Evolutionary conservation across 2,329 filamentous ascomycete genomes (phyloP).

Genomic region (Pseudopyricularia javanii): DNA sequence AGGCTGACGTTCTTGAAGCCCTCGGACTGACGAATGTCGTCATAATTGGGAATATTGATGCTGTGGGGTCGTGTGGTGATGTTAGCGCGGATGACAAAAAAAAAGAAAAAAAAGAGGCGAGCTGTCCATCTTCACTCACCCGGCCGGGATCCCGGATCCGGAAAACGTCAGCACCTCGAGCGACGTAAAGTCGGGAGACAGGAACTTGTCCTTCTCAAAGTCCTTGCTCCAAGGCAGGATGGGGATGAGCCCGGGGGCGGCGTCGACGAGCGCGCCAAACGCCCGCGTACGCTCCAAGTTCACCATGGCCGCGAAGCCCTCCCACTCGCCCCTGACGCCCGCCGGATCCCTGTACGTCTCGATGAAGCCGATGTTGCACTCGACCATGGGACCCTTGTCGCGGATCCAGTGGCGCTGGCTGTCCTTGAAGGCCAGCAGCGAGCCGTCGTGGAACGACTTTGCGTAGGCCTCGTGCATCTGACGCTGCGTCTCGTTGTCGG

Average conservation of each 20-base stretch:
- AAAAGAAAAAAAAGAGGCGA: no score
- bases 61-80: background rate
- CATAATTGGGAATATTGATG: constrained; percentile 60
- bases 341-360: constrained; percentile 78
- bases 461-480: constrained; percentile 64
- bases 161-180: constrained; percentile 82
- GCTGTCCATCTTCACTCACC: no score
- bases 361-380: constrained; percentile 73
- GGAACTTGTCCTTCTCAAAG: constrained; percentile 94
- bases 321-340: constrained; percentile 72
- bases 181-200: constrained; percentile 91
- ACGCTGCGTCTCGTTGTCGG: constrained; percentile 62
- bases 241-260: constrained; percentile 73
- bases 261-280: constrained; percentile 73
- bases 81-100: no score
- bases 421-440: constrained; percentile 67
- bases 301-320: constrained; percentile 72
- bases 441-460: constrained; percentile 63
- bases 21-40: constrained; percentile 67
- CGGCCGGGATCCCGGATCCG: constrained; percentile 53
- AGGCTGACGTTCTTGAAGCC: constrained; percentile 92
- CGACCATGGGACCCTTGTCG: constrained; percentile 69
- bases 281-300: constrained; percentile 84
- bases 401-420: constrained; percentile 72
- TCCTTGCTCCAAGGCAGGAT: constrained; percentile 77